Base-by-base conservation (phyloP, 2,329 filamentous ascomycete species). In the Chrysoporthe deuterocubensis region DNA sequence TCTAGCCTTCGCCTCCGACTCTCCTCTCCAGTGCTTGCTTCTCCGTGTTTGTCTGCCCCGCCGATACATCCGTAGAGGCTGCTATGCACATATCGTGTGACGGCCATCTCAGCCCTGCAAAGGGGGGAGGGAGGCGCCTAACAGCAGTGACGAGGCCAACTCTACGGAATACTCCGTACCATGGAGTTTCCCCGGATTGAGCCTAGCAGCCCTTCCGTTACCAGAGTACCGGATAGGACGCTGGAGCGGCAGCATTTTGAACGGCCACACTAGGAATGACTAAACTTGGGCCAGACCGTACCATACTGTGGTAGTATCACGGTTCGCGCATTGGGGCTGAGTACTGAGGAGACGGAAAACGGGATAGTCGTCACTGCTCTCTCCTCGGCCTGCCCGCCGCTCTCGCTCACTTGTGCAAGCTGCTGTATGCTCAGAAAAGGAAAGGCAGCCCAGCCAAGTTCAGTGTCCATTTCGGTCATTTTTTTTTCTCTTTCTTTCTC, bases 191-290 rank as follows among this genome's bases (percentile, higher is more conserved):
- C 54, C 54, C 54, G 54, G 54, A 57, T 40, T 2, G 34, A 21
- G 54, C 54, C 54, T 57, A 40, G 54, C 34, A 40, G 34, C 16
- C 2, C 16, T 57, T 57, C 34, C 54, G 16, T 57, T 57, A 40
- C 54, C 54, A 57, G 54, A 57, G 40, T 57, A 40, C 34, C 54
- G 54, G 54, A 57, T 57, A 32, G 54, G 54, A 57, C 34, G 50
- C 50, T 54, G 32, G 7, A 32, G 21, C 13, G 32, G 11, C 50
- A 34, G 7, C 50, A 57, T 26, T 26, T 26, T 26, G 11, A 11
- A 40, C n/a, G 54, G 16, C 54, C 3, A 9, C 8, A n/a, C 32
- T 32, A 40, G 4, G 54, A 14, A 40, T 5, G 13, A 32, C 50
- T 32, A 52, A 26, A n/a, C 48, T 52, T n/a, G 21, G 50, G 50